Base-by-base conservation (phyloP, 257 asterid species). In the Fraxinus excelsior region DNA sequence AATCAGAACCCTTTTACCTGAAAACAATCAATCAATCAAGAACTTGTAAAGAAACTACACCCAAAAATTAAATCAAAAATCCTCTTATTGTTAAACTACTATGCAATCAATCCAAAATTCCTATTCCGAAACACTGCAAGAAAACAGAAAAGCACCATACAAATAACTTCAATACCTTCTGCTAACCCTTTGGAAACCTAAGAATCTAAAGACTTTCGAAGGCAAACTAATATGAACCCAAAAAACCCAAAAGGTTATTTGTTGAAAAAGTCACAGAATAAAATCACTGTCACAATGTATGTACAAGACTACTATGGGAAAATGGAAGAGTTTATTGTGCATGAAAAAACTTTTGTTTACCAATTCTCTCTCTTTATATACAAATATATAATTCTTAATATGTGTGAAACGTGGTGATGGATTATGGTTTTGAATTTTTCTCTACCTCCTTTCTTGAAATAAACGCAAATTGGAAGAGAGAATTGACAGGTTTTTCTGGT, bases 401-500 rank as follows among this genome's bases (percentile, higher is more conserved):
- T 25, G 35, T 25, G 19, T 62, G 68, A 26, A 66, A 73, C 29
- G 26, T 1, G 72, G 12, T 1, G 25, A 34, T 68, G 71, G 74
- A 64, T 77, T 73, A 26, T 32, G 75, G 67, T 51, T 76, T 35
- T 42, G 73, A 70, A 42, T 19, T 19, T 28, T 28, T 37, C 66
- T 28, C 38, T 37, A 25, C 62, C 49, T 29, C 38, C 42, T 21
- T 31, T 51, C 67, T 42, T 49, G 76, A 73, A 72, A 29, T 73
- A 73, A 46, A 73, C 25, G 69, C 49, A 26, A 46, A 73, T 29
- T 35, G 21, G 79, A 46, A 19, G 12, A 28, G 37, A 26, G 28
- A 64, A 29, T 69, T 75, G 79, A 75, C 79, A 65, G 79, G 72
- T 75, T 58, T 62, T 75, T 62, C 70, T 37, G 79, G 67, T 75